Base-by-base conservation (phyloP, 2,329 filamentous ascomycete genomes). In the Fusarium buxicola region DNA sequence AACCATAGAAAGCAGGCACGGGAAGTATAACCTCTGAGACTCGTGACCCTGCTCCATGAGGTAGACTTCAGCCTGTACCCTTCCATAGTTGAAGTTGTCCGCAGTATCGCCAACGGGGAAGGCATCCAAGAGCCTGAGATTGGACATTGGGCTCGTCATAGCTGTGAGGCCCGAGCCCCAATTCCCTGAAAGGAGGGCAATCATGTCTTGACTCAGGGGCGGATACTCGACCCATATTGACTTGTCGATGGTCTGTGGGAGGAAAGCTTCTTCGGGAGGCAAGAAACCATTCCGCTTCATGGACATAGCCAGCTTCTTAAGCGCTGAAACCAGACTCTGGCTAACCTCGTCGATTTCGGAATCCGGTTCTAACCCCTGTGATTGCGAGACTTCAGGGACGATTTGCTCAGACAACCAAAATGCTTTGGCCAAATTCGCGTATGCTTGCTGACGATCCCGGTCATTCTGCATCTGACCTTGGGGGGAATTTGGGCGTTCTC, bases 251-350 rank as follows among this genome's bases (percentile, higher is more conserved):
- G 88, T 87, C 69, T 92, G 90, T 2, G 90, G 89, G n/a, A 94
- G 81, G 38, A 89, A 84, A 1, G 86, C 80, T 43, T 89, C 86
- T 50, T 89, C 84, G 1, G 89, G 85, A 1, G 92, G 89, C 67
- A 97, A 81, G 55, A 95, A 88, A 18, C 89, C 87, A 70, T 96
- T 96, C 48, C 91, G 84, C 74, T 91, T 89, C 90, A 97, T 96
- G 1, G 92, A 96, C 67, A 90, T 84, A 5, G 91, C 81, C 34
- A 97, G 76, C 60, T 94, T 91, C 58, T 86, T 88, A 63, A 97
- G 77, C 69, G 88, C 88, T 32, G 86, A 86, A 27, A 85, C 70
- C 8, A 93, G 78, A 3, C 78, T 78, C 53, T 88, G 81, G 53
- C 87, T 80, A 15, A 84, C 80, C 13, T 82, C 81, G 15, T 83